Evolutionary conservation across 1,284 basidiomycete species (phyloP), one percentile per base, ranked within the genome.

Genomic region (Acaromyces ingoldii): DNA sequence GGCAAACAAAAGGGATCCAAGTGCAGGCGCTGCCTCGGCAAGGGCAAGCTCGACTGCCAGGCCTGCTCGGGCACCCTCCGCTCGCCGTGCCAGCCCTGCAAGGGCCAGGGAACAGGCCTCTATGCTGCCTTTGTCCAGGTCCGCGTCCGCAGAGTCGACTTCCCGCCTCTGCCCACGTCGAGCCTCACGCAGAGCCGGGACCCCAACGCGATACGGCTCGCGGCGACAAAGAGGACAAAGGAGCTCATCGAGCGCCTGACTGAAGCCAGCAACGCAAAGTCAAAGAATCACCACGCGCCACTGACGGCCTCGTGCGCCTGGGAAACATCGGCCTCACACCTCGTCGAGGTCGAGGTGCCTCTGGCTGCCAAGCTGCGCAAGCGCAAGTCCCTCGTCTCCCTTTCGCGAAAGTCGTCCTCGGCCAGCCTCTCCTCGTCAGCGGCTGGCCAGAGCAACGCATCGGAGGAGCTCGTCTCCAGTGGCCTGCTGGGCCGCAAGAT

Each of bases 41-140:
- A 55, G 11, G 63, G 62, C 31, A 49, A 55, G 30, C 57, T 65
- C 48, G 55, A 59, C 31, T 68, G 66, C 58, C 51, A 59, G 49
- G 54, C 54, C 10, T 68, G 66, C 48, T 30, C 55, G 9, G 64
- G 64, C 38, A 57, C 38, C 13, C 53, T 65, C 21, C 45, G 49
- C 41, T 53, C 55, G 1, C 17, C 37, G 15, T 68, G 66, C 55
- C 49, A 49, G 15, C 41, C 63, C 0, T 68, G 66, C 53, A 52
- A 63, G 25, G 62, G 62, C 13, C 48, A 42, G 5, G 66, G 66
- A n/a, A 43, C 39, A 2, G 62, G 59, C 13, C 51, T 59, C 44
- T 64, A 61, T 38, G 58, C 58, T 52, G 61, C 61, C 57, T 57
- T 64, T 25, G 58, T 68, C 46, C 58, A 66, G 29, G 57, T 68